Evolutionary conservation across 192 early-diverging fungal genomes (phyloP).

Genomic region (Podila epigama): DNA sequence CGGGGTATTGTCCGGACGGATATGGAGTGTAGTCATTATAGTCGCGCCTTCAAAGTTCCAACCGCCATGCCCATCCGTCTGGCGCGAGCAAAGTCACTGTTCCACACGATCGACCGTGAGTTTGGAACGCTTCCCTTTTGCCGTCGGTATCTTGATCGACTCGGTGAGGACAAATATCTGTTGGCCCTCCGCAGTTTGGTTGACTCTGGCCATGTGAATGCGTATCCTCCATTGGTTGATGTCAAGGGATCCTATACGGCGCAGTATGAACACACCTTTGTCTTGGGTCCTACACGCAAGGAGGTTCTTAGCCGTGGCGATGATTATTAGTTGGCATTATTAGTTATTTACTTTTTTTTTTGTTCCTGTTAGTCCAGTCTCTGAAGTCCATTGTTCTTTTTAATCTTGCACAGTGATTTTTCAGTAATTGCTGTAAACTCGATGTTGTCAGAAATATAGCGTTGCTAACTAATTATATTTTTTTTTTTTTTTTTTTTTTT

Average conservation of each 20-base stretch:
- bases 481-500: not conserved
- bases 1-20: conserved; percentile 88
- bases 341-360: too few relatives aligned
- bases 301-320: conserved; percentile 66
- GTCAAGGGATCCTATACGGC: conserved; percentile 89
- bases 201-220: conserved; percentile 78
- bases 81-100: conserved; percentile 74
- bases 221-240: conserved; percentile 90
- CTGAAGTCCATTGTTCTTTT: too few relatives aligned
- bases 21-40: conserved; percentile 92
- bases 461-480: too few relatives aligned
- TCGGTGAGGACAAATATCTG: conserved; percentile 90
- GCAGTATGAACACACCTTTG: conserved; percentile 95
- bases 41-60: conserved; percentile 61
- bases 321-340: conserved; percentile 46
- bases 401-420: too few relatives aligned
- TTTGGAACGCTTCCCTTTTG: conserved; percentile 97
- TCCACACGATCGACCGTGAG: conserved; percentile 83
- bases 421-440: too few relatives aligned
- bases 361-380: too few relatives aligned
- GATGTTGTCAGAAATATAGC: too few relatives aligned
- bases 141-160: conserved; percentile 91
- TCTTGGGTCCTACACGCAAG: conserved; percentile 89
- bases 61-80: conserved; percentile 69
- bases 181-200: conserved; percentile 86